Base-by-base conservation (phyloP, 441 rosid species). In the Arabidopsis lyrata region DNA sequence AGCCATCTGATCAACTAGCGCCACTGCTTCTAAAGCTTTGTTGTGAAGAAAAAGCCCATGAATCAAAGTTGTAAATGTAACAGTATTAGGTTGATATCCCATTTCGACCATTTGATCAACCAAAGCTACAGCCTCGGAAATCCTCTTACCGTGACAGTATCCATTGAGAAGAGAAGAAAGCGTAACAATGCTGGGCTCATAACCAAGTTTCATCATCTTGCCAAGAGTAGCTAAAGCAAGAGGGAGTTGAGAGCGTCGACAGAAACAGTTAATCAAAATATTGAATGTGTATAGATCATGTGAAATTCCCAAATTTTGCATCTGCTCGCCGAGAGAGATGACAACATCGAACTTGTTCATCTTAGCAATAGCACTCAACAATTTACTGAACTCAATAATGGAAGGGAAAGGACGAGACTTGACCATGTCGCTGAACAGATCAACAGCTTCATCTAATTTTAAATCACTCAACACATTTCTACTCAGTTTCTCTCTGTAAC, bases 281-380 rank as follows among this genome's bases (percentile, higher is more conserved):
- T 0, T 70, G 18, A 4, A 70, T 0, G 67, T 45, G 12, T n/a
- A 70, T 1, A 11, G 31, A 59, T 10, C 0, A 35, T 35, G 42
- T 3, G 10, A 0, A 15, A 59, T 58, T 0, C 68, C 42, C 3
- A 48, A 5, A 0, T 0, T 48, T 3, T 59, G 11, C 70, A 61
- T 63, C 12, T 27, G 1, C 22, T 54, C 47, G 1, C 73, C 49
- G 0, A 14, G 49, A 61, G 56, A 77, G 7, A 39, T 53, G 0
- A 22, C 48, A 60, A 62, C 32, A 16, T 68, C 73, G 18, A 0
- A 68, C 34, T 44, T 55, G 2, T 68, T 68, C 64, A 29, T 42
- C 10, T 68, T 68, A 0, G 41, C 18, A 11, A 67, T 29, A 0
- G 16, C 18, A 68, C 45, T 56, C 63, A 68, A 44, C n/a, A 68